Percentiles rank a stretch among this genome's conserved stretches.
Evolutionary conservation across 2,329 filamentous ascomycete genomes (phyloP).

Genomic region (Dothistroma pini): DNA sequence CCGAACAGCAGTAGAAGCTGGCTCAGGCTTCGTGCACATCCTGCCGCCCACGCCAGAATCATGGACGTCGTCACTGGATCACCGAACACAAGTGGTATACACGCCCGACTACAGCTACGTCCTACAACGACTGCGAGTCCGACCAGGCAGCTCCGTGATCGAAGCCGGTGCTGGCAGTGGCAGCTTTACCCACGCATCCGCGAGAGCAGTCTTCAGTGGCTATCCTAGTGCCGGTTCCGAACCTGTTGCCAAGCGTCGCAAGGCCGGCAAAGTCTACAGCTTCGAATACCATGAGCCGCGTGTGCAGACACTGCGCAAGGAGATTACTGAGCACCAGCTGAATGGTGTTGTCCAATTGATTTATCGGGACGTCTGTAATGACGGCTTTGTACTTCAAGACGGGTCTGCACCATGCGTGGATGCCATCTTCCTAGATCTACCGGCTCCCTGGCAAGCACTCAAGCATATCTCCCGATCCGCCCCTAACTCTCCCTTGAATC

Average conservation of each 20-base stretch:
- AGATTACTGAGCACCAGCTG: constrained; percentile 66
- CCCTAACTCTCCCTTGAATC: constrained; percentile 58
- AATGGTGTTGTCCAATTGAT: constrained; percentile 65
- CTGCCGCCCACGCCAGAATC: constrained; percentile 75
- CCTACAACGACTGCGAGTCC: constrained; percentile 68
- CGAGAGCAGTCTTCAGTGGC: constrained; percentile 71
- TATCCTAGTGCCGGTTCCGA: constrained; percentile 42
- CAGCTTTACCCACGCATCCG: constrained; percentile 77
- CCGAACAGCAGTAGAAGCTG: constrained; percentile 53
- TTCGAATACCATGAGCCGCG: constrained; percentile 77
- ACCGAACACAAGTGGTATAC: constrained; percentile 82
- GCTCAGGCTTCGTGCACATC: constrained; percentile 70
- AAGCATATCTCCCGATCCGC: constrained; percentile 63
- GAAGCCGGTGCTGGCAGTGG: constrained; percentile 80
- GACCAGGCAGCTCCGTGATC: constrained; percentile 69
- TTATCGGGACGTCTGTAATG: constrained; percentile 73
- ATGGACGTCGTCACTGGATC: constrained; percentile 76
- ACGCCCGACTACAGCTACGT: constrained; percentile 85
- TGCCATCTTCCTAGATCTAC: constrained; percentile 74
- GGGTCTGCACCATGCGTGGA: constrained; percentile 55
- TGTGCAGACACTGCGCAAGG: constrained; percentile 64
- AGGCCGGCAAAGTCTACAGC: constrained; percentile 68
- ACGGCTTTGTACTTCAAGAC: constrained; percentile 61
- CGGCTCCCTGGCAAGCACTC: constrained; percentile 75
- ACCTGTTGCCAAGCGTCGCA: constrained; percentile 30